Conservation (phyloP, 108 stramenopile genomes). For the Ochromonas danica region DNA sequence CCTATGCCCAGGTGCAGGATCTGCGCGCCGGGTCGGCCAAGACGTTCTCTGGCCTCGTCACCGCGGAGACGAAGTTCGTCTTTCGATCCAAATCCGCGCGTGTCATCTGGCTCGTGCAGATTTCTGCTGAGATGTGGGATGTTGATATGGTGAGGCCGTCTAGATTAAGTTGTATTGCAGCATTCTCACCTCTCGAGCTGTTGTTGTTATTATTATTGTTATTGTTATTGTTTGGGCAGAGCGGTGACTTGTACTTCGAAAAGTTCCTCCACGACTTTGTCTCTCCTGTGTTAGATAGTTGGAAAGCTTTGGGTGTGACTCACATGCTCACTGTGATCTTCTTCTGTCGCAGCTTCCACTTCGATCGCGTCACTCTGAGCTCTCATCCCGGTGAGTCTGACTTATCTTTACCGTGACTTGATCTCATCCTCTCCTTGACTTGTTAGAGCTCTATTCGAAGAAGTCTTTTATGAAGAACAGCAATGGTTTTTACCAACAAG, state of each 20-base stretch:
- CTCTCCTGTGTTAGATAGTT: constrained; percentile 41
- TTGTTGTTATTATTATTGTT: too few species aligned
- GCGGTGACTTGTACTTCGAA: constrained; percentile 57
- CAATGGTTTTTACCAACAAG: neutral
- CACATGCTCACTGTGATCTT: constrained; percentile 91
- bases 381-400: neutral
- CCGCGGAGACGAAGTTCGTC: constrained; percentile 48
- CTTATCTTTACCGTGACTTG: neutral
- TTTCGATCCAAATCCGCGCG: constrained; percentile 76
- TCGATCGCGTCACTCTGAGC: neutral
- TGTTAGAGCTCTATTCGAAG: neutral
- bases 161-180: too few species aligned
- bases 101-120: constrained; percentile 93
- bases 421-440: neutral
- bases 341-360: constrained; percentile 71
- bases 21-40: constrained; percentile 3
- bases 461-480: neutral
- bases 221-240: too few species aligned
- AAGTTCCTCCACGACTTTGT: constrained; percentile 47
- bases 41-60: constrained; percentile 26
- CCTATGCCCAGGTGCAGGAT: constrained; percentile 31
- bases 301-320: constrained; percentile 62
- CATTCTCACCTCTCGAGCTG: too few species aligned
- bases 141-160: neutral
- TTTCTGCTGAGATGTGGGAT: constrained; percentile 95